Conservation (phyloP, 2,329 filamentous ascomycete genomes). For the Colletotrichum eremochloae region DNA sequence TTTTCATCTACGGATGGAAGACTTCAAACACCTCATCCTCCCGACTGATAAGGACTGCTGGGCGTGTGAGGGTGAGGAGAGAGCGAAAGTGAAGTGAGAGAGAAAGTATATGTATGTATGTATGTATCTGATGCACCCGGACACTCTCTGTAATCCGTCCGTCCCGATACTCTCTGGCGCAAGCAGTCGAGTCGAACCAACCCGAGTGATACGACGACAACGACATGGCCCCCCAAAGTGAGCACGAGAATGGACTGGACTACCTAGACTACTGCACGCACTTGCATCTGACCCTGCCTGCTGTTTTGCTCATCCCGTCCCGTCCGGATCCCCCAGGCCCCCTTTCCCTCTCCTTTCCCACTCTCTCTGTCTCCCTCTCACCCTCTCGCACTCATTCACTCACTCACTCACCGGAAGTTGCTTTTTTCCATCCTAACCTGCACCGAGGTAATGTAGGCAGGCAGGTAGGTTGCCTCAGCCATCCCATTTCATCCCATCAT, state of each 20-base stretch:
- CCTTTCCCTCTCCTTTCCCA: background rate
- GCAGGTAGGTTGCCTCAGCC: too few species aligned
- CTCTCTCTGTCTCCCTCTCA: background rate
- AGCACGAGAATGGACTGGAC: conserved; percentile 5
- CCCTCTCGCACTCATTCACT: background rate
- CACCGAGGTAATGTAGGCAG: too few species aligned
- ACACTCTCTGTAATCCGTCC: background rate
- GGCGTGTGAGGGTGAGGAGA: too few species aligned
- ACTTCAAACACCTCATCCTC: background rate
- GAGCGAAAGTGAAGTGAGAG: too few species aligned
- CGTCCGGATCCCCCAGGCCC: background rate
- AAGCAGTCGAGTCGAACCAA: background rate
- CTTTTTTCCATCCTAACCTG: background rate
- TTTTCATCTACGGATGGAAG: background rate
- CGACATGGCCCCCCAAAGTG: background rate
- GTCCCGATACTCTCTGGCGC: background rate
- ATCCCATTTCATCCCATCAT: background rate
- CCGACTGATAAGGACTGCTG: background rate
- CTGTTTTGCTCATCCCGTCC: background rate
- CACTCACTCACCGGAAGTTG: background rate
- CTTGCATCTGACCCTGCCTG: conserved; percentile 7
- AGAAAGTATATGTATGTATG: background rate
- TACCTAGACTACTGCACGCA: background rate
- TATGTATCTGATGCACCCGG: conserved; percentile 16
- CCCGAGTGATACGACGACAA: background rate